Conservation (phyloP, 768 basidiomycete species). For the Calocera cornea region DNA sequence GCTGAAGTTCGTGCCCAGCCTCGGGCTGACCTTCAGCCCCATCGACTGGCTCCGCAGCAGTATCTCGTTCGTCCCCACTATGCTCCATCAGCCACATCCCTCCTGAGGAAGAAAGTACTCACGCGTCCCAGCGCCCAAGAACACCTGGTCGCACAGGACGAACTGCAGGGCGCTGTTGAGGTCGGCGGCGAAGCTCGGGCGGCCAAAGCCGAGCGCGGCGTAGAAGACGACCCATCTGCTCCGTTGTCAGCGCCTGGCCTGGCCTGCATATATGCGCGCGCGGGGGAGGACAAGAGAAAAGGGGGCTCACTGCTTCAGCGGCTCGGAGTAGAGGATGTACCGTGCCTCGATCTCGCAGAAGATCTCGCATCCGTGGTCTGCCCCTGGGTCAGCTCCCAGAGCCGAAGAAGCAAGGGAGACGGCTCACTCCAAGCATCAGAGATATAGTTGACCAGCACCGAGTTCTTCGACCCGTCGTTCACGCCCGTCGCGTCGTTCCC, state of each 20-base stretch:
- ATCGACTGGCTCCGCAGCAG: constrained; percentile 6
- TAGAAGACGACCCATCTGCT: neutral
- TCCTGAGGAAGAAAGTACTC: neutral
- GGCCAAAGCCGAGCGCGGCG: neutral
- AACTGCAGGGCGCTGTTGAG: neutral
- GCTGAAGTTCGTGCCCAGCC: neutral
- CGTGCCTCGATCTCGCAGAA: constrained; percentile 9
- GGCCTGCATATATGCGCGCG: neutral
- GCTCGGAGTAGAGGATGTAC: neutral
- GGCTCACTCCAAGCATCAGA: constrained; percentile 4
- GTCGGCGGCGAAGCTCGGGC: neutral
- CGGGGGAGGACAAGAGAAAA: neutral
- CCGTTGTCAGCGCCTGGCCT: no score
- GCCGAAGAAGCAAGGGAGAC: neutral
- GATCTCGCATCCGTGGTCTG: neutral
- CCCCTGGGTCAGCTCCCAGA: neutral
- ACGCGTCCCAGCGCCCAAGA: neutral
- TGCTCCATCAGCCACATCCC: neutral
- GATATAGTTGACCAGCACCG: constrained; percentile 4
- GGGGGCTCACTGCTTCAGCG: neutral
- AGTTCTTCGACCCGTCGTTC: constrained; percentile 4
- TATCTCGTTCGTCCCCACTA: constrained; percentile 6
- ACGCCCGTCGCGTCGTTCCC: constrained; percentile 7
- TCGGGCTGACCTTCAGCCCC: neutral
- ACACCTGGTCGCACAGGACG: neutral